Evolutionary conservation across 495 filamentous ascomycete genomes (phyloP), one percentile per base, ranked within the genome.

Genomic region (Pseudomonodictys pantanalensis): DNA sequence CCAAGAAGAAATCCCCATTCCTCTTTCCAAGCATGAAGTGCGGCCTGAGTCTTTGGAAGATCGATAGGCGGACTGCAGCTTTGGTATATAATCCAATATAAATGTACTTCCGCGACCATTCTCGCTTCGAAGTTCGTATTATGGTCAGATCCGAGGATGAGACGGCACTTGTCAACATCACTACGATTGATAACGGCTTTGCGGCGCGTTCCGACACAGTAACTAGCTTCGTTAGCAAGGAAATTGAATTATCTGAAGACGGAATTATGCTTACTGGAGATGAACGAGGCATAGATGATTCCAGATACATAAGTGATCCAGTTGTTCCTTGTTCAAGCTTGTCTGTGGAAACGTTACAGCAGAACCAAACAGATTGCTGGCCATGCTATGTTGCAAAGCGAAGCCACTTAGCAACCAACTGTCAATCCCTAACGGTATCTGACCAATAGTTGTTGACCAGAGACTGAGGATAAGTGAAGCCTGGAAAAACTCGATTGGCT

Each of bases 361-460:
- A 7, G 54, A 41, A 9, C 52, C 55, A 49, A 78, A 78, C 4
- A 76, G 26, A 6, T 72, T 68, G 50, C 73, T 77, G 0, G 73
- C 71, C 24, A 72, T 66, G 26, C 58, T 65, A 52, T 79, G 76
- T 47, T 79, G 76, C 6, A 79, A 56, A 2, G 75, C 75, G 64
- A 75, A 77, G 6, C 76, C 75, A 55, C 72, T 77, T 1, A 79
- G 59, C 17, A 79, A 68, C 76, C 76, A 77, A 46, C 74, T 79
- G 58, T 78, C 77, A 22, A 78, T 73, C 32, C 77, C 75, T 49
- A 79, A 64, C 0, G 75, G 76, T 12, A 76, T 70, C 53, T 78
- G 74, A 0, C 73, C 76, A 1, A 79, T 75, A 2, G 77, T 79
- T 5, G 76, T 79, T 10, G 76, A 78, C 77, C 77, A 79, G 66